These are phyloP conservation scores for Botryotinia globosa DNA, from an alignment of 2,329 filamentous ascomycete species.

Conservation along the genomic window DNA sequence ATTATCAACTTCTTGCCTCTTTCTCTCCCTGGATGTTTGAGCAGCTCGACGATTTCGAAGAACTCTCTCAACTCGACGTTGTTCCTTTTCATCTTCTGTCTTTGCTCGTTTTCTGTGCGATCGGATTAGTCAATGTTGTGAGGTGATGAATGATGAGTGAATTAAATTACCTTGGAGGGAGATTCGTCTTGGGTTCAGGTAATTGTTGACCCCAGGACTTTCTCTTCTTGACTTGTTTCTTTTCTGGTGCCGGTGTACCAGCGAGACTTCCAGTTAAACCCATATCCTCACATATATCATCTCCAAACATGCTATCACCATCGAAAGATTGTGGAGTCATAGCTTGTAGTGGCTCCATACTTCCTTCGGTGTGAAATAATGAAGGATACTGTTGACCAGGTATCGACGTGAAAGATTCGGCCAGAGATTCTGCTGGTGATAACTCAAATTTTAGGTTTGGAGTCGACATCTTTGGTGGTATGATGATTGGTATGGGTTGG, in stretches of 20 bases:
- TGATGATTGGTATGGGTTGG: background rate
- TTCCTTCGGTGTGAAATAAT: slow-evolving; percentile 33
- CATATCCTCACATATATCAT: slow-evolving; percentile 20
- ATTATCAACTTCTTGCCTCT: slow-evolving; percentile 71
- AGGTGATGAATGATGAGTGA: slow-evolving; percentile 12
- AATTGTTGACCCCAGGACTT: slow-evolving; percentile 99
- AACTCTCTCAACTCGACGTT: slow-evolving; percentile 93
- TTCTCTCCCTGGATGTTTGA: slow-evolving; percentile 82
- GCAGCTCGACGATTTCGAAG: slow-evolving; percentile 94
- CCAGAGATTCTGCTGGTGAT: slow-evolving; percentile 36
- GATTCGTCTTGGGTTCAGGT: slow-evolving; percentile 92
- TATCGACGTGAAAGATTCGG: slow-evolving; percentile 39
- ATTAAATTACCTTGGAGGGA: slow-evolving; percentile 73
- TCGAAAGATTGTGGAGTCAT: slow-evolving; percentile 39
- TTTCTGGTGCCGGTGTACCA: slow-evolving; percentile 46
- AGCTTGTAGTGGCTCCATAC: slow-evolving; percentile 33
- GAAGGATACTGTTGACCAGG: slow-evolving; percentile 36
- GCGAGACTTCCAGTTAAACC: slow-evolving; percentile 26
- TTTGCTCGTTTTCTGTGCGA: slow-evolving; percentile 82
- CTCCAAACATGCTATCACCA: slow-evolving; percentile 38
- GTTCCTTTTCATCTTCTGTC: slow-evolving; percentile 98
- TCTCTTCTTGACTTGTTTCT: slow-evolving; percentile 84
- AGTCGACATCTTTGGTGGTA: slow-evolving; percentile 24
- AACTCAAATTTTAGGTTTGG: slow-evolving; percentile 38
- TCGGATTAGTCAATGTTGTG: slow-evolving; percentile 26